phyloP scores from a whole-genome alignment of 202 grass and related monocot species.

The Carex arenaria region DNA sequence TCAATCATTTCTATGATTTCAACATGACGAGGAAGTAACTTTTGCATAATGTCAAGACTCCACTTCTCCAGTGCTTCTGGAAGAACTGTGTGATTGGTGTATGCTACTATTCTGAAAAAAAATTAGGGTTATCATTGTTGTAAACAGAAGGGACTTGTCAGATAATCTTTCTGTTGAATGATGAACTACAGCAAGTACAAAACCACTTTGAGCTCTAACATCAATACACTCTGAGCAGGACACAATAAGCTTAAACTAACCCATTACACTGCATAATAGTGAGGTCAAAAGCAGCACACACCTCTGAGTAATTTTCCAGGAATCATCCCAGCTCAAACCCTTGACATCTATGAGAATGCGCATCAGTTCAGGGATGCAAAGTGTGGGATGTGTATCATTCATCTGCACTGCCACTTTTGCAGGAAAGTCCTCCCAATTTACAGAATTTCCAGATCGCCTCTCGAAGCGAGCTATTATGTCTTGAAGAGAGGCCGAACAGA shows the following conservation, averaged over 20 bases:
- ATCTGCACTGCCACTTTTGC: conserved; percentile 98
- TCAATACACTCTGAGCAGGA: not conserved
- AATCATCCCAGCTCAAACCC: conserved; percentile 72
- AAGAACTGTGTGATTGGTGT: conserved; percentile 97
- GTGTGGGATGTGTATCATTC: conserved; percentile 98
- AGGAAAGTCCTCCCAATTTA: conserved; percentile 87
- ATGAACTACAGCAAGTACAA: not conserved
- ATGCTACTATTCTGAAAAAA: conserved; percentile 78
- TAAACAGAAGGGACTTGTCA: not conserved
- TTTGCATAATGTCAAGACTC: conserved; percentile 98
- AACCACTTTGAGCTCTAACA: conserved; percentile 3
- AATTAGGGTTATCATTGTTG: not conserved
- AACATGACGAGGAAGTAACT: conserved; percentile 95
- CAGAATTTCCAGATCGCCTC: conserved; percentile 63
- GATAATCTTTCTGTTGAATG: not conserved
- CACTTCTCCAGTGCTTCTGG: conserved; percentile 99
- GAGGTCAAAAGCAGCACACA: conserved; percentile 21
- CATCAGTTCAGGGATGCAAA: conserved; percentile 99
- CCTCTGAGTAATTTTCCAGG: conserved; percentile 96
- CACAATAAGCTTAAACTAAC: too few relatives aligned
- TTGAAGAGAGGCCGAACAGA: conserved; percentile 97
- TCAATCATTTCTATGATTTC: conserved; percentile 98
- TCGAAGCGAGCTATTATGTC: conserved; percentile 95
- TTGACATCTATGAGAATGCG: conserved; percentile 95
- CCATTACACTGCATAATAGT: conserved; percentile 1